These are phyloP conservation scores for Pleurostoma richardsiae DNA, from an alignment of 2,329 filamentous ascomycete species.

Conservation along the genomic window DNA sequence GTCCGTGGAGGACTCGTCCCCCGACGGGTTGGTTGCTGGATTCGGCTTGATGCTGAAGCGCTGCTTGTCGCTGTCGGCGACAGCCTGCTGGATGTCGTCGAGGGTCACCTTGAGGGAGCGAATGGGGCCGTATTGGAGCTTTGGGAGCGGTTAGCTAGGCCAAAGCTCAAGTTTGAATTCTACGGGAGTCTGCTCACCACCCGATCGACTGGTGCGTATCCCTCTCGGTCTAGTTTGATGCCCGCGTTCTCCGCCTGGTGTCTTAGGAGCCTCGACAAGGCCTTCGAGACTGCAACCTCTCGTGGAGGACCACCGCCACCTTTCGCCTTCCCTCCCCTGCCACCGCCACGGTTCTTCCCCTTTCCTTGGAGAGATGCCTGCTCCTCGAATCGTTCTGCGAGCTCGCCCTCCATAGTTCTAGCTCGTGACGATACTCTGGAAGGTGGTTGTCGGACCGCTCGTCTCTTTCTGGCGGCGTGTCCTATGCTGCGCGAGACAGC, in stretches of 20 bases:
- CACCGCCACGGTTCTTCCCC: conserved; percentile 17
- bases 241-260: conserved; percentile 54
- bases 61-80: conserved; percentile 80
- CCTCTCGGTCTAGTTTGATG: conserved; percentile 52
- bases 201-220: conserved; percentile 51
- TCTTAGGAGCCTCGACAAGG: conserved; percentile 47
- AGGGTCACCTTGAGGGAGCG: conserved; percentile 69
- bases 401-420: conserved; percentile 1
- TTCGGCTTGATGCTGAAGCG: conserved; percentile 70
- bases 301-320: conserved; percentile 28
- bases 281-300: conserved; percentile 46
- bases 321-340: conserved; percentile 16
- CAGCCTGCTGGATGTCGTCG: conserved; percentile 60
- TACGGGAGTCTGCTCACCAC: conserved; percentile 44
- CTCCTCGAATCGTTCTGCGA: conserved; percentile 11
- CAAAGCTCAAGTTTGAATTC: neutral
- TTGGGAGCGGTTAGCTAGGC: conserved; percentile 2
- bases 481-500: too few species aligned
- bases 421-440: too few species aligned
- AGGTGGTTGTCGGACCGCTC: too few species aligned
- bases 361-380: conserved; percentile 9
- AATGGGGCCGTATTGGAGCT: conserved; percentile 54
- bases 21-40: conserved; percentile 14
- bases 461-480: too few species aligned
- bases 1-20: conserved; percentile 30